phyloP scores from a whole-genome alignment of 1,139 yeast species.

The Nadsonia starkeyi-henricii region DNA sequence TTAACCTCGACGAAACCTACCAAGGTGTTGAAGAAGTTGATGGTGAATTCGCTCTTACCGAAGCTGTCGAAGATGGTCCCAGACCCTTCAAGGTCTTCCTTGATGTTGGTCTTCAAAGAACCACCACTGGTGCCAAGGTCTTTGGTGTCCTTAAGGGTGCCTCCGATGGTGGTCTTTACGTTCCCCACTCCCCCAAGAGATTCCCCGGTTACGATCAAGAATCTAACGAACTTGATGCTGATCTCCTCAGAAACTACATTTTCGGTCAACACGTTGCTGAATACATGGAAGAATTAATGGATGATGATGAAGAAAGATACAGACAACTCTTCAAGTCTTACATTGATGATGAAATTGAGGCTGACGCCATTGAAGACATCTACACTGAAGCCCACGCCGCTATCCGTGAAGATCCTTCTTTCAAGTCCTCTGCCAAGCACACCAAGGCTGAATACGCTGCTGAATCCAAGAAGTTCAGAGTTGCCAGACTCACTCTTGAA shows the following conservation, averaged over 20 bases:
- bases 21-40: constrained; percentile 98
- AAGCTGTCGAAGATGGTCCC: constrained; percentile 99
- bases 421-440: constrained; percentile 78
- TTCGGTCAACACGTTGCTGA: constrained; percentile 99
- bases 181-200: constrained; percentile 99
- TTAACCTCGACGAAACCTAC: constrained; percentile 97
- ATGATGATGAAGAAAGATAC: constrained; percentile 99
- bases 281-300: constrained; percentile 99
- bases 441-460: constrained; percentile 98
- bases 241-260: constrained; percentile 96
- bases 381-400: constrained; percentile 89
- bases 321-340: constrained; percentile 90
- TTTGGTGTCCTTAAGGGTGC: constrained; percentile 99
- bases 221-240: constrained; percentile 96
- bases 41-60: constrained; percentile 97
- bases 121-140: constrained; percentile 99
- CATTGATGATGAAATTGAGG: constrained; percentile 94
- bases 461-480: constrained; percentile 85
- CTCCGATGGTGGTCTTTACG: constrained; percentile 98
- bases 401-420: constrained; percentile 85
- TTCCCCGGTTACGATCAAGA: constrained; percentile 99
- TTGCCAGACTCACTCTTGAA: constrained; percentile 75
- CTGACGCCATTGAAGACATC: constrained; percentile 92
- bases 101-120: constrained; percentile 99
- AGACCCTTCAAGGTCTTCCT: constrained; percentile 99